Evolutionary conservation across 2,329 filamentous ascomycete species (phyloP).

Genomic region (Lasiodiplodia sp.): DNA sequence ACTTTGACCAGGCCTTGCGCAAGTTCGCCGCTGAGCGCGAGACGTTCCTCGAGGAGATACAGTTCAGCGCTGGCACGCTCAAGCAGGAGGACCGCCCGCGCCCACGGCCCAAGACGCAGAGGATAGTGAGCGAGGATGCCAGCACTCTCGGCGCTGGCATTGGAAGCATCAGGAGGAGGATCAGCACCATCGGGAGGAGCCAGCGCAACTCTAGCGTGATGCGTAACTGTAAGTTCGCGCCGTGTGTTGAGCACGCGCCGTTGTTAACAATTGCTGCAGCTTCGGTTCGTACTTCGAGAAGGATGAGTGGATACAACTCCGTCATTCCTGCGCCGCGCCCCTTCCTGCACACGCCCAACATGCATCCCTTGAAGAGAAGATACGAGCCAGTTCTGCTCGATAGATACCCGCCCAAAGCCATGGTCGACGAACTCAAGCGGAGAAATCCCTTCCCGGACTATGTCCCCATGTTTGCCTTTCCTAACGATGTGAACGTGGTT

Average conservation of each 20-base stretch:
- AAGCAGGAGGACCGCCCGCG: slow-evolving; percentile 61
- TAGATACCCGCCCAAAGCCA: slow-evolving; percentile 85
- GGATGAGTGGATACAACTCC: slow-evolving; percentile 96
- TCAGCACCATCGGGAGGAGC: slow-evolving; percentile 96
- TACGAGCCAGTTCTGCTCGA: slow-evolving; percentile 98
- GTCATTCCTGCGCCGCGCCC: slow-evolving; percentile 95
- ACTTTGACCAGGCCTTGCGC: slow-evolving; percentile 90
- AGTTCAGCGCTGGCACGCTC: slow-evolving; percentile 81
- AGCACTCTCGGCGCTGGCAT: slow-evolving; percentile 66
- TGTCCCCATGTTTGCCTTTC: slow-evolving; percentile 98
- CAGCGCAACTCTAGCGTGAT: slow-evolving; percentile 82
- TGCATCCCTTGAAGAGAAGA: slow-evolving; percentile 92
- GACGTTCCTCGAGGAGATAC: slow-evolving; percentile 89
- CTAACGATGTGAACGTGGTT: slow-evolving; percentile 96
- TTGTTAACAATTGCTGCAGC: slow-evolving; percentile 53
- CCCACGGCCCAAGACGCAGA: slow-evolving; percentile 80
- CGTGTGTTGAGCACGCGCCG: not conserved
- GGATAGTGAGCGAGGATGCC: slow-evolving; percentile 71
- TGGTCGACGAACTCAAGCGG: slow-evolving; percentile 79
- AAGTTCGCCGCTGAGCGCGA: slow-evolving; percentile 98
- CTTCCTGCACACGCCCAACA: slow-evolving; percentile 85
- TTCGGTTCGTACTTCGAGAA: slow-evolving; percentile 80
- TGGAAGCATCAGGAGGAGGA: slow-evolving; percentile 88
- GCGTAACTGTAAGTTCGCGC: slow-evolving; percentile 67
- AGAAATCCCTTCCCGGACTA: slow-evolving; percentile 94